Base-by-base conservation (phyloP, 2,329 filamentous ascomycete genomes). In the Aspergillaceae sp. region DNA sequence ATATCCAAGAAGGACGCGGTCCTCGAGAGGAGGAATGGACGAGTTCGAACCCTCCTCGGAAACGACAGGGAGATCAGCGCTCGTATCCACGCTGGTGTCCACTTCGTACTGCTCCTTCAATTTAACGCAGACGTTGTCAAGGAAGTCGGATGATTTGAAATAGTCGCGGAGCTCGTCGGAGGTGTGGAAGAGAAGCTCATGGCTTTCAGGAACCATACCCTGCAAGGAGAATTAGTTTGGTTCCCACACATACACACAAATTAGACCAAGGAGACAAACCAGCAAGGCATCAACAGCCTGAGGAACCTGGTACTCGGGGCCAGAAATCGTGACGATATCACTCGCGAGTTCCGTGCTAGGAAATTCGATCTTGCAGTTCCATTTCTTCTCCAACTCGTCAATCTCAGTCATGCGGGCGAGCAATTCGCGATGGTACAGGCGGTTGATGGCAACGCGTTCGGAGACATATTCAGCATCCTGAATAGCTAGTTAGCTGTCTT, bases 311-410 rank as follows among this genome's bases (percentile, higher is more conserved):
- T 94, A 98, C 72, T 97, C 91, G 42, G 92, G 92, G 4, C 92
- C 92, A 51, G 89, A 95, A 48, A 98, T 89, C 11, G 86, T 94
- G 44, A 98, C 89, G 61, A 94, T 86, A 61, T 98, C 92, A 64
- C 91, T 97, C 26, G 92, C 92, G 69, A 94, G 86, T 67, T 98
- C 92, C 7, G 92, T 97, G 70, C 90, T 95, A 5, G 92, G 92
- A 64, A 98, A 98, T 56, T 89, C 87, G 62, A 98, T 94, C 74
- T 97, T 97, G 82, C 92, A 98, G 68, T 97, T 97, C 85, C 90
- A 97, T 71, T 95, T 96, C 76, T 94, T 94, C 74, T 98, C 92
- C 43, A 98, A 77, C 57, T 92, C 87, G 55, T 97, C 91, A 48
- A 98, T 88, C 61, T 96, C 87, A 40, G 80, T 75, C 53, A 97